These are phyloP conservation scores for Delitschia confertaspora DNA, from an alignment of 495 filamentous ascomycete genomes.

Conservation along the genomic window DNA sequence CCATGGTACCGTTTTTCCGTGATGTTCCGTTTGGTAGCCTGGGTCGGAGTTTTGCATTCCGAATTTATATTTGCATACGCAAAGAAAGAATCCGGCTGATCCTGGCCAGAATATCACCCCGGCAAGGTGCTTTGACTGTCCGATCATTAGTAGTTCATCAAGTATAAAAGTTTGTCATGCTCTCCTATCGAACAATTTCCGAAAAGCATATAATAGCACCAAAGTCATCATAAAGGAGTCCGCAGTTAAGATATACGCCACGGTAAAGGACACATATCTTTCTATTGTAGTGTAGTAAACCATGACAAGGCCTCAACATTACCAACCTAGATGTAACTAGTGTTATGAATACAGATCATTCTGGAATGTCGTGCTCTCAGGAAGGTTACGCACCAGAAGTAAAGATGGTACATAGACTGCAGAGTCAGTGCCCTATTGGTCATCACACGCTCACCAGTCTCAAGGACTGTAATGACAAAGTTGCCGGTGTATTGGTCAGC, in stretches of 20 bases:
- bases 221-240: no score
- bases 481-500: slow-evolving; percentile 50
- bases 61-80: slow-evolving; percentile 26
- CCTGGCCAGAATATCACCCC: slow-evolving; percentile 39
- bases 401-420: slow-evolving; percentile 55
- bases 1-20: slow-evolving; percentile 28
- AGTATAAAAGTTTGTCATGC: no score
- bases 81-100: slow-evolving; percentile 31
- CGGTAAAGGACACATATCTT: slow-evolving; percentile 40
- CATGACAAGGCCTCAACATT: slow-evolving; percentile 43
- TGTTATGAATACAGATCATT: no score
- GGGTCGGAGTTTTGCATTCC: slow-evolving; percentile 29
- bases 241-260: slow-evolving; percentile 39
- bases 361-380: neutral
- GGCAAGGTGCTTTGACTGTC: slow-evolving; percentile 35
- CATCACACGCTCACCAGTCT: slow-evolving; percentile 47
- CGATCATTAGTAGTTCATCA: slow-evolving; percentile 20
- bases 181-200: no score
- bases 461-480: slow-evolving; percentile 39
- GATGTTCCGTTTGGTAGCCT: slow-evolving; percentile 24
- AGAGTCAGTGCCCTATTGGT: slow-evolving; percentile 52
- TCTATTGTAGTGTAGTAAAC: slow-evolving; percentile 43
- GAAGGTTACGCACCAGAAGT: slow-evolving; percentile 52
- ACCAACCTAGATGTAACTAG: slow-evolving; percentile 41
- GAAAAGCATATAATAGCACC: no score